phyloP scores from a whole-genome alignment of 148 eudicot species.

The Mesembryanthemum crystallinum region DNA sequence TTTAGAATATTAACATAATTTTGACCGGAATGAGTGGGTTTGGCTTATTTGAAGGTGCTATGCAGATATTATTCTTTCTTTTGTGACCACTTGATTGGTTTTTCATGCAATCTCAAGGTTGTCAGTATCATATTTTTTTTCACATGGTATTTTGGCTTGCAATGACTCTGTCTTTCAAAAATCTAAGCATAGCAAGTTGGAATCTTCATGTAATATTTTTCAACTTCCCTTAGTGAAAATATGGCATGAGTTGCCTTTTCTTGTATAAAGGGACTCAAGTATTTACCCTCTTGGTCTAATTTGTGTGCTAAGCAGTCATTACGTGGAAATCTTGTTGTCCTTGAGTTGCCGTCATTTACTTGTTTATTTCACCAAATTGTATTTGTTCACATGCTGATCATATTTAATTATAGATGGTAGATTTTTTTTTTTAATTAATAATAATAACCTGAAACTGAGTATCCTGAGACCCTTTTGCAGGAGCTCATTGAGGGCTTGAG shows the following conservation, averaged over 20 bases:
- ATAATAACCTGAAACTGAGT: constrained; percentile 14
- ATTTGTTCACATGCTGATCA: not conserved
- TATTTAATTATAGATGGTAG: not conserved
- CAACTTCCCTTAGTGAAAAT: not conserved
- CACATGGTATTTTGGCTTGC: too few species aligned
- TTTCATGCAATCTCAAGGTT: too few species aligned
- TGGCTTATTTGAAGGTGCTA: too few species aligned
- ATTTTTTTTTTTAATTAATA: too few species aligned
- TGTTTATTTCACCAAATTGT: not conserved
- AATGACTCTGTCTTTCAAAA: not conserved
- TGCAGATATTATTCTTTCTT: too few species aligned
- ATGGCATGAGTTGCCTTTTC: not conserved
- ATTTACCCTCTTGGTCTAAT: not conserved
- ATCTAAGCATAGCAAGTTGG: not conserved
- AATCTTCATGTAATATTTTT: not conserved
- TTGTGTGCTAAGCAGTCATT: not conserved
- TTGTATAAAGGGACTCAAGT: not conserved
- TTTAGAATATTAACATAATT: too few species aligned
- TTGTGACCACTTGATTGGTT: too few species aligned
- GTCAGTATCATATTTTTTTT: too few species aligned
- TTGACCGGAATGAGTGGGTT: too few species aligned
- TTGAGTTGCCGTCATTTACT: not conserved
- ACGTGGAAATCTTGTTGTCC: not conserved
- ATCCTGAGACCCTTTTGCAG: constrained; percentile 35
- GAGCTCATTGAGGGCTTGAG: constrained; percentile 48